Evolutionary conservation across 2,329 filamentous ascomycete species (phyloP).

Genomic region (Elsinoe arachidis): DNA sequence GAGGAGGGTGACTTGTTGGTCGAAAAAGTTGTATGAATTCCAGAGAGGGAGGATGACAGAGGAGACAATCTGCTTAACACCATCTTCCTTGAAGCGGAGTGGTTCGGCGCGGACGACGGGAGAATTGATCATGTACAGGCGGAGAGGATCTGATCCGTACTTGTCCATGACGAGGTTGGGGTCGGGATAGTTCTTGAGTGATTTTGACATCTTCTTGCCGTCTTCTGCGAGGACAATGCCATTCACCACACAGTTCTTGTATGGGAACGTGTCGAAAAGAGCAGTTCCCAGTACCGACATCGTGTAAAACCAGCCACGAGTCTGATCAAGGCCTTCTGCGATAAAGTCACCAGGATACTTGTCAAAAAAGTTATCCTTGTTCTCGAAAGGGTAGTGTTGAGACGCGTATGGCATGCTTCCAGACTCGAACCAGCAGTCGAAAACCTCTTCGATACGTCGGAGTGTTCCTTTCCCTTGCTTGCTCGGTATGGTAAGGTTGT

Average conservation of each 20-base stretch:
- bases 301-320: constrained; percentile 95
- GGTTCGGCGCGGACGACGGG: constrained; percentile 89
- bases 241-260: constrained; percentile 95
- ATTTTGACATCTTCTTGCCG: constrained; percentile 98
- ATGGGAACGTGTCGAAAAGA: constrained; percentile 74
- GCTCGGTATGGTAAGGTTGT: constrained; percentile 88
- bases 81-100: constrained; percentile 79
- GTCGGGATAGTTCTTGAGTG: constrained; percentile 92
- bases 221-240: constrained; percentile 89
- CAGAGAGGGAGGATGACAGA: constrained; percentile 85
- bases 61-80: constrained; percentile 89
- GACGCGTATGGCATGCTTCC: constrained; percentile 92
- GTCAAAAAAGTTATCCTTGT: constrained; percentile 64
- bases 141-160: constrained; percentile 85
- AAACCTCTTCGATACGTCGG: constrained; percentile 75
- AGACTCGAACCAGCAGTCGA: constrained; percentile 96
- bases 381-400: constrained; percentile 87
- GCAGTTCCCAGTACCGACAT: constrained; percentile 80
- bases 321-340: constrained; percentile 87
- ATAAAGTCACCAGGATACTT: constrained; percentile 91
- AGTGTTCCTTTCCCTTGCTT: constrained; percentile 78
- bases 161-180: constrained; percentile 72
- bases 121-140: constrained; percentile 94
- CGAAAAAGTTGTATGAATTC: constrained; percentile 97
- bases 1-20: constrained; percentile 72